A percentile compares a stretch with the other conserved stretches of the same genome.
Evolutionary conservation across 345 rosid genomes (phyloP).

Genomic region (Kernera saxatilis): DNA sequence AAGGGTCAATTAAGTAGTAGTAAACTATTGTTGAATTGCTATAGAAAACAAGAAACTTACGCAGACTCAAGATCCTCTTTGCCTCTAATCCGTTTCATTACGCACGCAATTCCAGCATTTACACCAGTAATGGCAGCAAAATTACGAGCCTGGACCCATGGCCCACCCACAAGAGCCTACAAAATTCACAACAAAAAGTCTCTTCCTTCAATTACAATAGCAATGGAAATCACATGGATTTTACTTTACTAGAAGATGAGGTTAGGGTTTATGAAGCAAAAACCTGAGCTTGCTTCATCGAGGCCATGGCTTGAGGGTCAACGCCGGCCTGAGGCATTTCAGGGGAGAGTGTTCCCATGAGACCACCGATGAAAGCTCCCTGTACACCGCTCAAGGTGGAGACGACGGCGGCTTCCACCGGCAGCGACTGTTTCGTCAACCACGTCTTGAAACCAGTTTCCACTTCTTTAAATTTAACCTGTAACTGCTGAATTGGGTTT

Average conservation of each 20-base stretch:
- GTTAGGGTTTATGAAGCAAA: constrained; percentile 1
- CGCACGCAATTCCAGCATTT: constrained; percentile 76
- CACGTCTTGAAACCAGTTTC: constrained; percentile 62
- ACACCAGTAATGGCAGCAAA: constrained; percentile 88
- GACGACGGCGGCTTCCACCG: constrained; percentile 78
- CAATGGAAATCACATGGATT: not conserved
- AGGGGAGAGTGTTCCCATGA: constrained; percentile 67
- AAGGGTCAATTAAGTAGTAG: not conserved
- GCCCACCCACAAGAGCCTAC: constrained; percentile 90
- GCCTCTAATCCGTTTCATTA: constrained; percentile 86
- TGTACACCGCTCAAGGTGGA: constrained; percentile 62
- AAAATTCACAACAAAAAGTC: not conserved
- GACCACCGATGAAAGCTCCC: constrained; percentile 79
- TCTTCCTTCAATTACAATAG: not conserved
- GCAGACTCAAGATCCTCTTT: constrained; percentile 87
- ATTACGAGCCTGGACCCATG: constrained; percentile 88
- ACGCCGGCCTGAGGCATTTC: constrained; percentile 38
- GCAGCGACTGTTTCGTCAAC: constrained; percentile 69
- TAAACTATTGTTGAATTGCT: not conserved
- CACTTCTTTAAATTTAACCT: constrained; percentile 52
- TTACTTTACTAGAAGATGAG: not conserved
- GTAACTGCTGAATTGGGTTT: constrained; percentile 53
- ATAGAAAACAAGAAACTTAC: constrained; percentile 16
- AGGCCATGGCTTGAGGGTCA: constrained; percentile 72
- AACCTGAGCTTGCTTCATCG: constrained; percentile 90